phyloP scores from a whole-genome alignment of 179 eudicot genomes.

The Sideroxylon spinosum region DNA sequence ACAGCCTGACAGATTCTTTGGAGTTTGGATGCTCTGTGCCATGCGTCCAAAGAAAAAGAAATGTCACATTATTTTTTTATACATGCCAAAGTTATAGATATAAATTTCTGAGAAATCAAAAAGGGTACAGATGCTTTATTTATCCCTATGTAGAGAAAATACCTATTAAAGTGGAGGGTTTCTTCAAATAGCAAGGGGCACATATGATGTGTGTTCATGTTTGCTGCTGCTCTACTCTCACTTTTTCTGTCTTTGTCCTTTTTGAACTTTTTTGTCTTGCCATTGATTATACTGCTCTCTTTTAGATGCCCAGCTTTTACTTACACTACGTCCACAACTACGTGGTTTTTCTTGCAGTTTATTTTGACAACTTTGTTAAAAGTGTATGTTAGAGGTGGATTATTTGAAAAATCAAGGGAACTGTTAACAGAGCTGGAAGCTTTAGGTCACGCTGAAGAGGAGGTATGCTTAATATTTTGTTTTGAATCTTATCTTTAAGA shows the following conservation, averaged over 20 bases:
- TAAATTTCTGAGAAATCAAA: no score
- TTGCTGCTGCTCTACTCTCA: conserved; percentile 8
- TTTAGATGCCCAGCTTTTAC: not conserved
- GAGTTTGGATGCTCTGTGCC: not conserved
- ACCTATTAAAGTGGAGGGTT: not conserved
- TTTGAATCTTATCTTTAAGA: not conserved
- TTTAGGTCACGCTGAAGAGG: conserved; percentile 74
- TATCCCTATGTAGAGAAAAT: no score
- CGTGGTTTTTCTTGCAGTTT: conserved; percentile 52
- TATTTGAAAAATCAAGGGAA: conserved; percentile 67
- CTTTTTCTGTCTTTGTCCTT: not conserved
- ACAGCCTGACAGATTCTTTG: no score
- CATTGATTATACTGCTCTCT: not conserved
- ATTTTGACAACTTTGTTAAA: conserved; percentile 77
- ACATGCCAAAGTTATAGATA: no score
- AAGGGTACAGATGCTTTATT: no score
- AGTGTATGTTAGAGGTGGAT: conserved; percentile 77
- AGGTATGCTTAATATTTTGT: conserved; percentile 41
- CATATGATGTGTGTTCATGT: not conserved
- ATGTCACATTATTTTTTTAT: no score
- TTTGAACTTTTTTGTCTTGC: not conserved
- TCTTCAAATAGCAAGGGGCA: not conserved
- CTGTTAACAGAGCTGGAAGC: conserved; percentile 62
- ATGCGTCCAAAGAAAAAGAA: not conserved
- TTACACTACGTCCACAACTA: not conserved